A percentile compares a stretch with the other conserved stretches of the same genome.
Conservation (phyloP, 2,329 filamentous ascomycete genomes). For the Exophiala xenobiotica region DNA sequence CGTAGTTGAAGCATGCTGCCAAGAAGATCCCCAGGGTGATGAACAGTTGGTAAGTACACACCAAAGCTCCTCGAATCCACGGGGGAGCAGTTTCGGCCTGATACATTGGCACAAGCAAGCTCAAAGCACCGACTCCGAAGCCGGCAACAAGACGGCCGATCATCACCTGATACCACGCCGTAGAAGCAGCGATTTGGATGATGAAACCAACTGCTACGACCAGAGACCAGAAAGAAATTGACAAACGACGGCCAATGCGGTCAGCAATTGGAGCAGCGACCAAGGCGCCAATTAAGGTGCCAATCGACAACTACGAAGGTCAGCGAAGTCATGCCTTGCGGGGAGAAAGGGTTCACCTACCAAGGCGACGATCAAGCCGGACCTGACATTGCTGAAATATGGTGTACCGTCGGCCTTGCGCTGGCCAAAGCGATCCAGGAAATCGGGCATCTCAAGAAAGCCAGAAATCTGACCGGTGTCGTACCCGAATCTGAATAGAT, state of each 20-base stretch:
- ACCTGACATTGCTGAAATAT: conserved; percentile 42
- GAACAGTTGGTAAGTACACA: conserved; percentile 48
- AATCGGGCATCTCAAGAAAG: conserved; percentile 44
- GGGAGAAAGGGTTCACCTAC: conserved; percentile 29
- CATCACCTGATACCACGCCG: conserved; percentile 43
- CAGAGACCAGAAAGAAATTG: conserved; percentile 41
- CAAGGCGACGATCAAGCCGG: conserved; percentile 44
- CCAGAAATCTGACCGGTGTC: conserved; percentile 47
- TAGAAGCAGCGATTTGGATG: conserved; percentile 42
- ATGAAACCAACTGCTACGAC: conserved; percentile 43
- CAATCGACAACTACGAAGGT: conserved; percentile 41
- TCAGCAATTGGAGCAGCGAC: conserved; percentile 47
- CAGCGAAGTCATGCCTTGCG: background rate
- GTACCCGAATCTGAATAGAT: conserved; percentile 36
- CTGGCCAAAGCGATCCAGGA: conserved; percentile 41
- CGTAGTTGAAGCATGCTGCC: conserved; percentile 48
- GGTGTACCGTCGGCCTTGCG: conserved; percentile 33
- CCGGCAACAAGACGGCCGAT: conserved; percentile 46
- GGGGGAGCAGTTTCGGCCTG: conserved; percentile 45
- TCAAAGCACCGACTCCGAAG: conserved; percentile 44
- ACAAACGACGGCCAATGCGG: conserved; percentile 44
- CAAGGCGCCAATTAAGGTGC: conserved; percentile 45
- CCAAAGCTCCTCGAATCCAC: conserved; percentile 45
- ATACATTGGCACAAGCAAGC: conserved; percentile 47
- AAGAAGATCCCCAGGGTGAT: conserved; percentile 49